Conservation (phyloP, 2,329 filamentous ascomycete genomes). For the Aspergillus ibericus region DNA sequence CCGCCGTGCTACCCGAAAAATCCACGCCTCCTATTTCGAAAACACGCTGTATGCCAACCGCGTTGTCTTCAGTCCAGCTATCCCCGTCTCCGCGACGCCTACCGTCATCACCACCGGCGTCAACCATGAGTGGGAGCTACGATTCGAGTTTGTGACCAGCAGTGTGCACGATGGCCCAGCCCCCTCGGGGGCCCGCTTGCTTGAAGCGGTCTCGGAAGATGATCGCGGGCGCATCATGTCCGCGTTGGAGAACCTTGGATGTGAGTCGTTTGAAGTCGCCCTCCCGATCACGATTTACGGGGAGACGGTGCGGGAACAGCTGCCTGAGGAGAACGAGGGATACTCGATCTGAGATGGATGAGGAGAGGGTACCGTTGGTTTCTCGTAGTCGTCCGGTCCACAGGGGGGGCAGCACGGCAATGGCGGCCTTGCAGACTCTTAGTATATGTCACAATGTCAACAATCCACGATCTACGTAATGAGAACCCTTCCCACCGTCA, state of each 20-base stretch:
- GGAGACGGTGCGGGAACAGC: slow-evolving; percentile 49
- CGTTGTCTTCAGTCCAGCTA: slow-evolving; percentile 76
- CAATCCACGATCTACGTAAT: background rate
- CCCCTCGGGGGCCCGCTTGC: slow-evolving; percentile 52
- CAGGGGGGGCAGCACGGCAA: too few relatives aligned
- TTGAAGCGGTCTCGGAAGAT: slow-evolving; percentile 77
- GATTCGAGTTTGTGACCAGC: slow-evolving; percentile 89
- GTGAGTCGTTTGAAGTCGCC: slow-evolving; percentile 87
- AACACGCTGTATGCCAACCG: slow-evolving; percentile 78
- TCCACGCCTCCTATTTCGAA: slow-evolving; percentile 76
- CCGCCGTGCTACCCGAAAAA: slow-evolving; percentile 78
- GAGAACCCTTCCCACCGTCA: background rate
- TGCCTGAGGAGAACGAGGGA: slow-evolving; percentile 42
- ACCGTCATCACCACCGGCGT: slow-evolving; percentile 91
- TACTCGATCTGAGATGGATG: slow-evolving; percentile 39
- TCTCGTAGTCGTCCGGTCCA: too few relatives aligned
- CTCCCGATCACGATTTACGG: slow-evolving; percentile 81
- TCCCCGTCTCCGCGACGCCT: slow-evolving; percentile 80
- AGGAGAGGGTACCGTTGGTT: too few relatives aligned
- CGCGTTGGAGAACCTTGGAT: slow-evolving; percentile 73
- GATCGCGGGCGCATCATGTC: slow-evolving; percentile 76
- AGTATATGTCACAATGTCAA: background rate
- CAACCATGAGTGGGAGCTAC: slow-evolving; percentile 81
- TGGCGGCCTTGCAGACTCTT: background rate
- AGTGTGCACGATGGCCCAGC: slow-evolving; percentile 43